phyloP scores from a whole-genome alignment of 2,329 filamentous ascomycete species.

The Penicillium sp. region DNA sequence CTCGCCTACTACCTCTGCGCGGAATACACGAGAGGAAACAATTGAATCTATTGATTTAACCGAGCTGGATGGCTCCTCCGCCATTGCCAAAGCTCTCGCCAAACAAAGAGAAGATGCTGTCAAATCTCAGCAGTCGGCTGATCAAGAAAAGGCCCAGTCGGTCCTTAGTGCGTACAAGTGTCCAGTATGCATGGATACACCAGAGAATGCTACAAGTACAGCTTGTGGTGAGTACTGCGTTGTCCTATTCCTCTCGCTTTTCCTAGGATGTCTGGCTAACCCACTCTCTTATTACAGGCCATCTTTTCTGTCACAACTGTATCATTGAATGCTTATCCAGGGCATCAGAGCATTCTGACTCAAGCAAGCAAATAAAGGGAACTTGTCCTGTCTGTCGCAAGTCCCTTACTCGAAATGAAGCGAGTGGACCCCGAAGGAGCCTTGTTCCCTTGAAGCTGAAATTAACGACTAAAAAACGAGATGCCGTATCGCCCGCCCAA shows the following conservation, averaged over 20 bases:
- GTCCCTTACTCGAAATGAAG: slow-evolving; percentile 34
- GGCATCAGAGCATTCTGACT: slow-evolving; percentile 46
- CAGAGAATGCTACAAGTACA: slow-evolving; percentile 55
- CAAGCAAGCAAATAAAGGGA: slow-evolving; percentile 31
- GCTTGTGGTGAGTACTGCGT: slow-evolving; percentile 48
- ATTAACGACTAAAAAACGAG: slow-evolving; percentile 28
- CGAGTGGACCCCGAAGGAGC: slow-evolving; percentile 30
- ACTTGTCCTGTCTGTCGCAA: slow-evolving; percentile 45
- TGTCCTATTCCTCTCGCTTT: background rate
- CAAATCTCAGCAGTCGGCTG: slow-evolving; percentile 39
- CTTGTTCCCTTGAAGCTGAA: slow-evolving; percentile 38
- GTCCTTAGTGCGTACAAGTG: slow-evolving; percentile 50
- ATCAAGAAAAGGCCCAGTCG: slow-evolving; percentile 27
- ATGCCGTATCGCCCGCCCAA: background rate
- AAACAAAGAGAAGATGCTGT: slow-evolving; percentile 51
- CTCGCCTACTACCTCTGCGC: slow-evolving; percentile 6
- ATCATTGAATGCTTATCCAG: slow-evolving; percentile 56
- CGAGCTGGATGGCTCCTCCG: slow-evolving; percentile 37
- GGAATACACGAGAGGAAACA: slow-evolving; percentile 13
- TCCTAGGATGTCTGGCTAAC: no score
- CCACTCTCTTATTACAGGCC: slow-evolving; percentile 42
- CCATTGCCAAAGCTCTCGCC: slow-evolving; percentile 44
- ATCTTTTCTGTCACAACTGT: slow-evolving; percentile 60
- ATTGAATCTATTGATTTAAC: slow-evolving; percentile 50
- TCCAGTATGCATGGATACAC: slow-evolving; percentile 59